Evolutionary conservation across 75 land plant species (phyloP).

Genomic region (Larix kaempferi): DNA sequence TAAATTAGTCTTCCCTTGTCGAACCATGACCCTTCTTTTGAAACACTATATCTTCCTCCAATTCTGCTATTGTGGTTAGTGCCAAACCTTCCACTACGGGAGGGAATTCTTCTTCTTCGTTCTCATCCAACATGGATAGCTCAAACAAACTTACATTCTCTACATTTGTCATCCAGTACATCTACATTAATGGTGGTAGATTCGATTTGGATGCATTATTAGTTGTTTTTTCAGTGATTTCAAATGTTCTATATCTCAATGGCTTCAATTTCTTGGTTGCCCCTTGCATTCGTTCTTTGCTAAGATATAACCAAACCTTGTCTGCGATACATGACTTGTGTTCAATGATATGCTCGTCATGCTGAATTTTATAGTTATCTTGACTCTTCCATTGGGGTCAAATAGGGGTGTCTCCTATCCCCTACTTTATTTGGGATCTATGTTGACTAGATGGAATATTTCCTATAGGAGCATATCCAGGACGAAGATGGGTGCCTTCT

Average conservation of each 20-base stretch:
- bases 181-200: background rate
- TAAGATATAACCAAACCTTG: background rate
- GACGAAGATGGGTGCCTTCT: too few relatives aligned
- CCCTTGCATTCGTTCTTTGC: too few relatives aligned
- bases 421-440: too few relatives aligned
- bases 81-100: background rate
- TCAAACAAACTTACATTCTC: background rate
- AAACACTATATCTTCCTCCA: background rate
- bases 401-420: too few relatives aligned
- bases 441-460: too few relatives aligned
- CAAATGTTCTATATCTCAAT: background rate
- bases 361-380: too few relatives aligned
- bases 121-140: background rate
- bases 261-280: background rate
- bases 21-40: background rate
- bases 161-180: background rate
- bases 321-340: too few relatives aligned
- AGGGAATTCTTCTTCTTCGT: background rate
- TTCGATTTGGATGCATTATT: background rate
- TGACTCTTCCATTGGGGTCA: too few relatives aligned
- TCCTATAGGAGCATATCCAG: too few relatives aligned
- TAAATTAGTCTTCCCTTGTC: too few relatives aligned
- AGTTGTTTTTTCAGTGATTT: background rate
- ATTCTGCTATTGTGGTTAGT: background rate
- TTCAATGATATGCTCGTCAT: too few relatives aligned